These are phyloP conservation scores for Vanilla planifolia DNA, from an alignment of 106 monocot genomes.

Conservation along the genomic window DNA sequence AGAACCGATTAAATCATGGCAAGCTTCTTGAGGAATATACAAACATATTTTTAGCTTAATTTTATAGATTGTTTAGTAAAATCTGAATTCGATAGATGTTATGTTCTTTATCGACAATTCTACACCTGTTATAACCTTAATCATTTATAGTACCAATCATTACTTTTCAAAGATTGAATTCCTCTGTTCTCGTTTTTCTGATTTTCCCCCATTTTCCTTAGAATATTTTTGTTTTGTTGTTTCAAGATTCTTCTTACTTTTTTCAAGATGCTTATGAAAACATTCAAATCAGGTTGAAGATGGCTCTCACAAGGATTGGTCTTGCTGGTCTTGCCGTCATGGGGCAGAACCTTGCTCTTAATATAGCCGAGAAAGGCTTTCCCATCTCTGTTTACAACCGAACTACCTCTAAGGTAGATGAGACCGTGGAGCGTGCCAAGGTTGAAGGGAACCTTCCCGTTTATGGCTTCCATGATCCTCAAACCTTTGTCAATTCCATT, in stretches of 20 bases:
- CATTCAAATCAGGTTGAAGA: conserved; percentile 20
- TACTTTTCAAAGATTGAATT: too few species aligned
- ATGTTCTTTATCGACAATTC: too few species aligned
- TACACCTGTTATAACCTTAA: too few species aligned
- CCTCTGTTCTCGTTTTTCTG: too few species aligned
- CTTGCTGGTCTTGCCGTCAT: conserved; percentile 54
- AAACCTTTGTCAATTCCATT: conserved; percentile 39
- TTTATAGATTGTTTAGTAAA: too few species aligned
- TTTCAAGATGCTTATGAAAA: not conserved
- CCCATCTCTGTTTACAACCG: conserved; percentile 56
- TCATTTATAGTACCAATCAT: too few species aligned
- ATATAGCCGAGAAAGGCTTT: conserved; percentile 56
- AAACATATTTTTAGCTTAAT: too few species aligned
- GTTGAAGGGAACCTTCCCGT: conserved; percentile 42
- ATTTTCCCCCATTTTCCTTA: too few species aligned
- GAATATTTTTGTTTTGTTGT: too few species aligned
- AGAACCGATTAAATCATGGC: too few species aligned
- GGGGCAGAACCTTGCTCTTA: conserved; percentile 56
- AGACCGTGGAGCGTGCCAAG: conserved; percentile 46
- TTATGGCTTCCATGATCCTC: conserved; percentile 40
- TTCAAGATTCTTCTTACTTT: not conserved
- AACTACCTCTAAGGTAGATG: conserved; percentile 48
- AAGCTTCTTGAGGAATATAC: too few species aligned
- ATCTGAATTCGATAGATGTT: too few species aligned
- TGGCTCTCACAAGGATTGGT: conserved; percentile 47